Base-by-base conservation (phyloP, 176 grass and related monocot genomes). In the Bothriochloa decipiens region DNA sequence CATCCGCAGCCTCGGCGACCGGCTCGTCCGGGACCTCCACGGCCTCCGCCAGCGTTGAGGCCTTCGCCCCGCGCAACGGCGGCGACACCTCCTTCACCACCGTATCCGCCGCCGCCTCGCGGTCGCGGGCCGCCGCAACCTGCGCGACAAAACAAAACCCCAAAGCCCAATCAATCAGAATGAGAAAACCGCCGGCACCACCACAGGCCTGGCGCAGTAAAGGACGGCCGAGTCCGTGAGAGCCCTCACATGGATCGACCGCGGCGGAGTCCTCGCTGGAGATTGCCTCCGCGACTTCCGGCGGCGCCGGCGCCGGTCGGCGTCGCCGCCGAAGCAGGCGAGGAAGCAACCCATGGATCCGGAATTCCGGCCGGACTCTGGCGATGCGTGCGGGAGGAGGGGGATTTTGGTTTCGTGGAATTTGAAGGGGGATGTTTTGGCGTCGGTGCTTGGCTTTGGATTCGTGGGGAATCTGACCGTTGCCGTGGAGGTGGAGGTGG, bases 271-370 rank as follows among this genome's bases (percentile, higher is more conserved):
- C 58, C 83, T 78, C 55, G 65, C 78, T 29, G 72, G 66, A 3
- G 73, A 78, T 7, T 70, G 83, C 79, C 36, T 22, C 68, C 46
- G 79, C 80, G 36, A 55, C 43, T 66, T 78, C 46, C 46, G 53
- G 23, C 57, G 81, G 18, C 81, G 81, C 8, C 77, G 65, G 22
- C 70, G 35, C 5, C 46, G 69, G 66, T 84, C 49, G 63, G 65
- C 85, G 50, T 80, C 47, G 57, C 83, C 87, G 46, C 91, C 91
- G 80, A 98, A 98, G 90, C 96, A 98, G 69, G 85, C 85, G 53
- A 90, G 91, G 85, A 98, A 98, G 85, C 96, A 98, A 66, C 89
- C 93, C 96, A 98, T 98, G 63, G 84, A 78, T n/a, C 41, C 77
- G 75, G 45, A 5, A 8, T 42, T 11, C 22, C 58, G 17, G 17